These are phyloP conservation scores for Parsonsia alboflavescens DNA, from an alignment of 257 asterid genomes.

Conservation along the genomic window DNA sequence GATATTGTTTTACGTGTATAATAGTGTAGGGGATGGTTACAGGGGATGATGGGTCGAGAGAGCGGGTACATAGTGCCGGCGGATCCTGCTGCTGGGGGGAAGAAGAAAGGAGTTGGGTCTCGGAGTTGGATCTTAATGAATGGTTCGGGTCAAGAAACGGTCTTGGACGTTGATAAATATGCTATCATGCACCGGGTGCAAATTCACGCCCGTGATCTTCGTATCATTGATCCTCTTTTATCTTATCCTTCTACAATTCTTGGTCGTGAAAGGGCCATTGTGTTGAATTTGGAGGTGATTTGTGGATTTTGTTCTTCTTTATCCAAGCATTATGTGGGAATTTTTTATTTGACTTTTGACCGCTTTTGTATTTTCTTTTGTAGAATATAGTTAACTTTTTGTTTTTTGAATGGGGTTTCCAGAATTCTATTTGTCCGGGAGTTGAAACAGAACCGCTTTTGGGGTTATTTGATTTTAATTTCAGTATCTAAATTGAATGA, in stretches of 20 bases:
- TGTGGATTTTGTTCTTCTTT: neutral
- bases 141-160: constrained; percentile 48
- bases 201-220: constrained; percentile 89
- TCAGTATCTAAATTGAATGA: too few relatives aligned
- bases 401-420: neutral
- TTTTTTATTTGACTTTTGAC: neutral
- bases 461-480: neutral
- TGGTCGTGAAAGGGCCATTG: constrained; percentile 86
- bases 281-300: constrained; percentile 76
- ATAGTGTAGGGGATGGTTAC: constrained; percentile 25
- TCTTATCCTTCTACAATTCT: constrained; percentile 83
- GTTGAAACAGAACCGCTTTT: too few relatives aligned
- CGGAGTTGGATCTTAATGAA: constrained; percentile 75
- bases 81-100: constrained; percentile 51
- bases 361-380: neutral
- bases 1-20: neutral
- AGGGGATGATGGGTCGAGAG: constrained; percentile 52
- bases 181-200: constrained; percentile 88
- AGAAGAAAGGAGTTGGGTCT: constrained; percentile 58
- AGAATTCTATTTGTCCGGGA: neutral
- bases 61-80: constrained; percentile 54
- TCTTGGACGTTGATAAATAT: constrained; percentile 70
- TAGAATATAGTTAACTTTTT: neutral
- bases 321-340: neutral
- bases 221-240: constrained; percentile 76